Conservation (phyloP, 768 basidiomycete genomes). For the Boletus sp. region DNA sequence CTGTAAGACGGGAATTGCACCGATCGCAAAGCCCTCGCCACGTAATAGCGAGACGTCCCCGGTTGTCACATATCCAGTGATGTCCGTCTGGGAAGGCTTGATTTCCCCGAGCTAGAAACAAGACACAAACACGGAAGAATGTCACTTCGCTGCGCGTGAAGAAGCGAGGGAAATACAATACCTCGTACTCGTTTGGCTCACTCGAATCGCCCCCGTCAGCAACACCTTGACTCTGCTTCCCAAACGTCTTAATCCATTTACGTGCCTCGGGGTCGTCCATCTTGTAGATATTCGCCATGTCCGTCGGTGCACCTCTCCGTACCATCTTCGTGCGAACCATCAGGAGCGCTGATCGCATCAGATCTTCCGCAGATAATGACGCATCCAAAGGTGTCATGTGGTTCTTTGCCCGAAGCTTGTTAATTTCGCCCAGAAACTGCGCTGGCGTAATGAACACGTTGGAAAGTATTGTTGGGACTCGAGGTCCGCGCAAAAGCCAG, state of each 20-base stretch:
- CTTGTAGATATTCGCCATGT: constrained; percentile 71
- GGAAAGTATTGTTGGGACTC: constrained; percentile 45
- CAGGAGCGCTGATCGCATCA: constrained; percentile 64
- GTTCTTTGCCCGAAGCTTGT: constrained; percentile 58
- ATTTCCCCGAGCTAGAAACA: constrained; percentile 44
- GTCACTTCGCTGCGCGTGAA: background rate
- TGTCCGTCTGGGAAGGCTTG: constrained; percentile 39
- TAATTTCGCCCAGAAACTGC: constrained; percentile 53
- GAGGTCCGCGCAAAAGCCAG: constrained; percentile 72
- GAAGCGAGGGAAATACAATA: constrained; percentile 17
- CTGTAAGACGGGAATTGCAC: constrained; percentile 58
- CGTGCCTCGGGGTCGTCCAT: constrained; percentile 54
- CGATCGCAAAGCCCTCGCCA: constrained; percentile 78
- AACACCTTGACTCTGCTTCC: constrained; percentile 13
- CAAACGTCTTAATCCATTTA: constrained; percentile 43
- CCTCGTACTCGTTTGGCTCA: constrained; percentile 23
- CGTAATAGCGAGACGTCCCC: constrained; percentile 79
- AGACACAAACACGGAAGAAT: background rate
- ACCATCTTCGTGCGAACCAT: constrained; percentile 62
- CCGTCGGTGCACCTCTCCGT: constrained; percentile 68
- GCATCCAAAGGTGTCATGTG: constrained; percentile 39
- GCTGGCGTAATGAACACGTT: constrained; percentile 41
- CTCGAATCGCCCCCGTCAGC: constrained; percentile 19
- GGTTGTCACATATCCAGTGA: constrained; percentile 83
- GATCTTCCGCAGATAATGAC: constrained; percentile 36